Evolutionary conservation across 192 early-diverging fungal genomes (phyloP).

Genomic region (Umbelopsis ramanniana): DNA sequence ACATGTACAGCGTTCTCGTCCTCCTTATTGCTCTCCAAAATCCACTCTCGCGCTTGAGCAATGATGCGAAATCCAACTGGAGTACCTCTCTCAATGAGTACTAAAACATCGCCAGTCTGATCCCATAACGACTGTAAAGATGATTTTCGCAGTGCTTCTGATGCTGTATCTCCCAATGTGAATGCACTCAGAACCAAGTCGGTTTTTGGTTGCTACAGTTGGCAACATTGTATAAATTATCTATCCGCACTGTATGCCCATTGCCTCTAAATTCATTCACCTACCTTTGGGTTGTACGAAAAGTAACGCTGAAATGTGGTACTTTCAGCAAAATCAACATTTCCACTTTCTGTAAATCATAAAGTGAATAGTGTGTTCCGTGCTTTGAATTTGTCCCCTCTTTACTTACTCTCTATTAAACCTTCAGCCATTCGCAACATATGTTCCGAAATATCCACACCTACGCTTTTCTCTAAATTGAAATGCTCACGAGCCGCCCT

Average conservation of each 20-base stretch:
- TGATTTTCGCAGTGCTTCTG: slow-evolving; percentile 61
- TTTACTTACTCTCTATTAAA: slow-evolving; percentile 42
- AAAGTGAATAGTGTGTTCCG: neutral
- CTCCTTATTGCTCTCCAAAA: slow-evolving; percentile 55
- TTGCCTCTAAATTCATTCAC: neutral
- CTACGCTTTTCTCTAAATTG: slow-evolving; percentile 53
- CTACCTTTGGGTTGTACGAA: slow-evolving; percentile 53
- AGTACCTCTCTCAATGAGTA: slow-evolving; percentile 86
- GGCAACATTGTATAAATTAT: neutral
- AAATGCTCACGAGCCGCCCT: slow-evolving; percentile 71
- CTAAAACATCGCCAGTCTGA: slow-evolving; percentile 77
- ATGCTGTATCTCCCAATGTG: slow-evolving; percentile 73
- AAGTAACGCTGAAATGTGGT: slow-evolving; percentile 67
- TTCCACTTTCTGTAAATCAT: slow-evolving; percentile 2
- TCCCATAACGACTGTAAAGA: slow-evolving; percentile 78
- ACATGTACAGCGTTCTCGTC: slow-evolving; percentile 58
- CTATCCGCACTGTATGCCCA: too few relatives aligned
- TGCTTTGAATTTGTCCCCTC: neutral
- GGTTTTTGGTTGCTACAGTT: slow-evolving; percentile 33
- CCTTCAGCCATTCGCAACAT: slow-evolving; percentile 76
- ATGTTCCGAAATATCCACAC: slow-evolving; percentile 76
- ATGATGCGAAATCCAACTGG: slow-evolving; percentile 71
- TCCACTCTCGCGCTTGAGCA: slow-evolving; percentile 65
- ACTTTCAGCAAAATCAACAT: slow-evolving; percentile 22
- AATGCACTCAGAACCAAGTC: slow-evolving; percentile 82